phyloP scores from a whole-genome alignment of 345 rosid genomes.

The Clarkia xantiana region DNA sequence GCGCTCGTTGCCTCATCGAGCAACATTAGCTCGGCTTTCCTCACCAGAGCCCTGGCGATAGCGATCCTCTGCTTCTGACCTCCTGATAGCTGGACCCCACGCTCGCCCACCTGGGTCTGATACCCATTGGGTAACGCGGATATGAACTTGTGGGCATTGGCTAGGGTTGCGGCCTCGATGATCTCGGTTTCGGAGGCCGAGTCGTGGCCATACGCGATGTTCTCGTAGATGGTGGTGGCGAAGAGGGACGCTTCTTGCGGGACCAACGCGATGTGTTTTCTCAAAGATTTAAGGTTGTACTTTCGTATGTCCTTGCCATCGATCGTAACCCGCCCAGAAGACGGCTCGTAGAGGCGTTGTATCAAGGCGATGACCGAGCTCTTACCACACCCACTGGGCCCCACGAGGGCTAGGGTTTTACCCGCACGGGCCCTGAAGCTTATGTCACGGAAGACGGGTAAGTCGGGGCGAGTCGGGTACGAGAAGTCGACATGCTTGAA shows the following conservation, averaged over 20 bases:
- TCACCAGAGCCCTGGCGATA: slow-evolving; percentile 63
- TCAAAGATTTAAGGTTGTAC: slow-evolving; percentile 78
- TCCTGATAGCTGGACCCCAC: slow-evolving; percentile 92
- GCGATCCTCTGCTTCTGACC: slow-evolving; percentile 93
- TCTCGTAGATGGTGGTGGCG: slow-evolving; percentile 65
- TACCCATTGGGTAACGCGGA: slow-evolving; percentile 73
- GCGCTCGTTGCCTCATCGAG: slow-evolving; percentile 98
- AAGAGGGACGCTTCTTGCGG: slow-evolving; percentile 96
- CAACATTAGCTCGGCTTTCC: slow-evolving; percentile 81
- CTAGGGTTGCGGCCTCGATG: slow-evolving; percentile 78
- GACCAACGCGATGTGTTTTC: slow-evolving; percentile 82
- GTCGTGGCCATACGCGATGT: slow-evolving; percentile 87
- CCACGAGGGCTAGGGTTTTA: slow-evolving; percentile 87
- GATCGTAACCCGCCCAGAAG: slow-evolving; percentile 75
- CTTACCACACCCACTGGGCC: slow-evolving; percentile 97
- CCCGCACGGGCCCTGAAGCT: slow-evolving; percentile 82
- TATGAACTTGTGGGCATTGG: slow-evolving; percentile 84
- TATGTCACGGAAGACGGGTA: slow-evolving; percentile 71
- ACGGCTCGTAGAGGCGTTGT: slow-evolving; percentile 76
- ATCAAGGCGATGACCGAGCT: slow-evolving; percentile 82
- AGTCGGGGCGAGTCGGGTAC: slow-evolving; percentile 82
- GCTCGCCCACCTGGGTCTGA: slow-evolving; percentile 73
- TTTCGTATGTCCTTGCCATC: slow-evolving; percentile 92
- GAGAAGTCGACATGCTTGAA: slow-evolving; percentile 88
- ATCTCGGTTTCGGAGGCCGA: slow-evolving; percentile 80